Conservation (phyloP, 83 land plant genomes). For the Diphasiastrum complanatum region DNA sequence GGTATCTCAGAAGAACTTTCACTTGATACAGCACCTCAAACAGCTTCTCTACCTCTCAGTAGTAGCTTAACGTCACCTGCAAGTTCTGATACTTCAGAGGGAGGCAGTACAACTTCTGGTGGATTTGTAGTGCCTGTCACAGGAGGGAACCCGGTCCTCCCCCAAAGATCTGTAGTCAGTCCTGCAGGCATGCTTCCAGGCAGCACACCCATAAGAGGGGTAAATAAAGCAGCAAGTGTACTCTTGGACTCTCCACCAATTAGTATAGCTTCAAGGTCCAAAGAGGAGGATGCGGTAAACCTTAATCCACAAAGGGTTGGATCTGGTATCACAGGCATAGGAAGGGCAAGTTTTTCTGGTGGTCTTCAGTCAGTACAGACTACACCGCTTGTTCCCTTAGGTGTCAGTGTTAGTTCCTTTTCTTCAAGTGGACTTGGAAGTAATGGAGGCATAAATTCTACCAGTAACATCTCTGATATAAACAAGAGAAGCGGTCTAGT, state of each 20-base stretch:
- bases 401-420: constrained; percentile 31
- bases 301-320: constrained; percentile 48
- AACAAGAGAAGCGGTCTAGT: constrained; percentile 50
- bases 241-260: constrained; percentile 43
- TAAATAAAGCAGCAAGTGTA: constrained; percentile 20
- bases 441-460: neutral
- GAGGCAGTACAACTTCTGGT: no score
- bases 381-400: constrained; percentile 26
- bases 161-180: neutral
- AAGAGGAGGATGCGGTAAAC: constrained; percentile 56
- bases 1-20: no score
- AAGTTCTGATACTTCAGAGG: no score
- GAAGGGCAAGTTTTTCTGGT: constrained; percentile 28
- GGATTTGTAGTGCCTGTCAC: no score
- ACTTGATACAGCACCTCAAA: no score
- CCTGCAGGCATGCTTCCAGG: neutral
- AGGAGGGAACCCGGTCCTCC: neutral
- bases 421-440: neutral
- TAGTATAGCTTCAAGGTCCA: constrained; percentile 30
- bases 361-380: constrained; percentile 31
- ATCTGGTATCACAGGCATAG: constrained; percentile 41
- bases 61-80: no score
- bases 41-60: no score
- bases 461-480: constrained; percentile 32
- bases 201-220: neutral